Base-by-base conservation (phyloP, 169 alveolate species). In the Plasmodium blacklocki region DNA sequence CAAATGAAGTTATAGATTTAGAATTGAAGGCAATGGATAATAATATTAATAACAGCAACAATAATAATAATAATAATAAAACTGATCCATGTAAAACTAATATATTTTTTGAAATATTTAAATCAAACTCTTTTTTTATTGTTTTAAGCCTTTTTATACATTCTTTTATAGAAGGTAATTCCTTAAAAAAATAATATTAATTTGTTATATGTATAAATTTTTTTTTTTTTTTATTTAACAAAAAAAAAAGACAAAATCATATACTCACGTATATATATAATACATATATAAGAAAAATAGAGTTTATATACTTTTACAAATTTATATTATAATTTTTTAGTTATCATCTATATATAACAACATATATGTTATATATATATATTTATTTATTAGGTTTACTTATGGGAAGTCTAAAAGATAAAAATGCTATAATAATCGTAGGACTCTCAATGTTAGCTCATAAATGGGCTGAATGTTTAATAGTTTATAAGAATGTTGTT, bases 381-480 rank as follows among this genome's bases (percentile, higher is more conserved):
- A 29, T 43, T 66, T 62, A 47, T 52, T 58, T 76, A 18, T 64
- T 64, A 76, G 89, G 89, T 64, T 76, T 76, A 29, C 75, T 76
- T 63, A 76, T 76, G 67, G 89, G 89, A 11, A 76, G 89, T 58
- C 67, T 76, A 76, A 76, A 76, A 76, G 89, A 76, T 59, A 66
- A 76, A 50, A 76, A 76, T 68, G 78, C 89, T 58, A 47, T 76
- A 47, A 67, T 58, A 64, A 52, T 76, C 15, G 89, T 76, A n/a
- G 89, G 74, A 1, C 89, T 76, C 21, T 76, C 89, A 39, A 76
- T 76, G 89, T 23, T 76, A 76, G 89, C 89, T 18, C 89, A 76
- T 76, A 76, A 76, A 63, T 76, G 89, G 89, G 89, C 78, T 50
- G 89, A 76, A 52, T 76, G 89, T 58, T 64, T 76, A 58, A 76